These are phyloP conservation scores for Botrytis hyacinthi DNA, from an alignment of 2,329 filamentous ascomycete genomes.

Conservation along the genomic window DNA sequence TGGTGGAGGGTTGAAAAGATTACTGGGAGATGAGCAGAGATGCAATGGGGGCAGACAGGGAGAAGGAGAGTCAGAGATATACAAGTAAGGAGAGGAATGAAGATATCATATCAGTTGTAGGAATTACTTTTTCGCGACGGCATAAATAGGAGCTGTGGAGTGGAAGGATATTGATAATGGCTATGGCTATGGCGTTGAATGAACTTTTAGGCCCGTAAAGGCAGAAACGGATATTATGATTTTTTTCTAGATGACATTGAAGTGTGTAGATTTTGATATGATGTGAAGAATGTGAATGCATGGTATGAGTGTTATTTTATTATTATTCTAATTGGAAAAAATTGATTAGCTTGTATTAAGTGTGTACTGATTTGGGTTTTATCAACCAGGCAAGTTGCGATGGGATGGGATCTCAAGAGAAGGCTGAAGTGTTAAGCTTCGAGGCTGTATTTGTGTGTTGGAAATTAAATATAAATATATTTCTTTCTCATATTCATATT, in stretches of 20 bases:
- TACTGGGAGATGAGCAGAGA: not conserved
- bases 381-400: not conserved
- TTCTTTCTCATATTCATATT: not conserved
- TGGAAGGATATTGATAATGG: conserved; percentile 22
- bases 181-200: conserved; percentile 24
- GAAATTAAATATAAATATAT: not conserved
- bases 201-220: conserved; percentile 20
- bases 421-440: too few relatives aligned
- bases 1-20: not conserved
- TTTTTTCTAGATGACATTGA: not conserved
- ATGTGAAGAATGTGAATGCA: not conserved
- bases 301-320: not conserved
- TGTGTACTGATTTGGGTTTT: not conserved
- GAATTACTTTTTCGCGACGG: conserved; percentile 24
- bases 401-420: not conserved
- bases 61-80: not conserved
- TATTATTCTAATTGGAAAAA: not conserved
- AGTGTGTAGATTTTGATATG: not conserved
- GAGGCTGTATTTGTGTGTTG: too few relatives aligned
- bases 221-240: conserved; percentile 3
- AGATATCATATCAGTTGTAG: conserved; percentile 27
- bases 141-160: conserved; percentile 29
- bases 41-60: not conserved
- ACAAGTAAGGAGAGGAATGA: conserved; percentile 10
- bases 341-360: not conserved